Conservation (phyloP, 768 basidiomycete genomes). For the Rhizopogon salebrosus region DNA sequence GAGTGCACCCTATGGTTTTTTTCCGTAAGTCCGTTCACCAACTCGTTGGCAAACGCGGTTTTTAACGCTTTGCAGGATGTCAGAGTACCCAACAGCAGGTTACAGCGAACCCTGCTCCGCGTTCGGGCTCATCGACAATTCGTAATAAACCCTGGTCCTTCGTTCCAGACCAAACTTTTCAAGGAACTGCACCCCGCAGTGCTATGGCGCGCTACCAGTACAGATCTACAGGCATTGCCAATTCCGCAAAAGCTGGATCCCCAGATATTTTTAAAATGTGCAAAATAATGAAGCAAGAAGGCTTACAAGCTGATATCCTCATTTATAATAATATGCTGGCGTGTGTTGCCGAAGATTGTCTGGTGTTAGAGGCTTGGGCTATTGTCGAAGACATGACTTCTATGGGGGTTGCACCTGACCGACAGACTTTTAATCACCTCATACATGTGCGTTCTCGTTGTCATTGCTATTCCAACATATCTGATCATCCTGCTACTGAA, state of each 20-base stretch:
- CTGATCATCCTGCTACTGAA: constrained; percentile 8
- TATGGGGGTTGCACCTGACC: constrained; percentile 42
- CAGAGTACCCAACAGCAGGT: constrained; percentile 1
- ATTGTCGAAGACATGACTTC: constrained; percentile 65
- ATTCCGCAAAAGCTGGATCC: constrained; percentile 13
- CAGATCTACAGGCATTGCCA: constrained; percentile 17
- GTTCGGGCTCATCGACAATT: neutral
- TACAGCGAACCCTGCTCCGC: neutral
- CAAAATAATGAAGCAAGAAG: constrained; percentile 51
- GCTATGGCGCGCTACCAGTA: constrained; percentile 27
- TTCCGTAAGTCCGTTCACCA: neutral
- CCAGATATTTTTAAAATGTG: constrained; percentile 26
- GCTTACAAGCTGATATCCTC: constrained; percentile 45
- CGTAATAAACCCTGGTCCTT: constrained; percentile 25
- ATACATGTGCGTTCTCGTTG: constrained; percentile 43
- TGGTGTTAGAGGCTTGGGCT: constrained; percentile 53
- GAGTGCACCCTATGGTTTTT: neutral
- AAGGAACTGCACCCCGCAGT: constrained; percentile 17
- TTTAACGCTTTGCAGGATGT: constrained; percentile 1
- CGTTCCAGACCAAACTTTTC: constrained; percentile 17
- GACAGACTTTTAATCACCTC: constrained; percentile 52
- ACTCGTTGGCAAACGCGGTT: neutral
- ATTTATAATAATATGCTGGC: constrained; percentile 56
- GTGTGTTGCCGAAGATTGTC: constrained; percentile 38
- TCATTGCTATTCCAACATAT: neutral